These are phyloP conservation scores for Chaetomium fimeti DNA, from an alignment of 495 filamentous ascomycete genomes.

Conservation along the genomic window DNA sequence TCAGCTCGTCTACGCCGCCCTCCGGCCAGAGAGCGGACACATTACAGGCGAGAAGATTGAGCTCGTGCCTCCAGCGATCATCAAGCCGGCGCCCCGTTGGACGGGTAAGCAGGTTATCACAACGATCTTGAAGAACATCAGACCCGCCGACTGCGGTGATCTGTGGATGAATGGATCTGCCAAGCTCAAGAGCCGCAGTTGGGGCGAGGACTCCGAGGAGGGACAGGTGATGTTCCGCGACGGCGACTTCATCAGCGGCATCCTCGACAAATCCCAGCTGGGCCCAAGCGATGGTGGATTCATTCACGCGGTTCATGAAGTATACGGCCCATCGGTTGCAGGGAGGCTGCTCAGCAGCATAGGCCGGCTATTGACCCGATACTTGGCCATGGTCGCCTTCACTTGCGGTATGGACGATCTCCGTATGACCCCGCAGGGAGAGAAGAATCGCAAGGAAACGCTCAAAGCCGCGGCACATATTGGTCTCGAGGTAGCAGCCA, in stretches of 20 bases:
- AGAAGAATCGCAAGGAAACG: conserved; percentile 65
- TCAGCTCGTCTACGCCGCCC: conserved; percentile 82
- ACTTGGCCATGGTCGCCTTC: conserved; percentile 90
- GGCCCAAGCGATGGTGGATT: conserved; percentile 84
- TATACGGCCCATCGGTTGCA: conserved; percentile 83
- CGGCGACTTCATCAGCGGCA: conserved; percentile 83
- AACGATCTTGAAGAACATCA: conserved; percentile 89
- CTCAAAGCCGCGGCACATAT: conserved; percentile 67
- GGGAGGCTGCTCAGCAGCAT: conserved; percentile 84
- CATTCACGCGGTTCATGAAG: conserved; percentile 87
- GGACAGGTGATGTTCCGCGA: conserved; percentile 79
- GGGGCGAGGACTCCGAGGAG: conserved; percentile 63
- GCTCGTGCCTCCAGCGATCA: conserved; percentile 73
- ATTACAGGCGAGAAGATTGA: conserved; percentile 68
- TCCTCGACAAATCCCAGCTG: conserved; percentile 94
- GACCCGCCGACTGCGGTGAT: conserved; percentile 68
- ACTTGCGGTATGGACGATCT: conserved; percentile 98
- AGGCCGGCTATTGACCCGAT: conserved; percentile 83
- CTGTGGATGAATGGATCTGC: conserved; percentile 77
- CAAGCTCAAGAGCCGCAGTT: conserved; percentile 69
- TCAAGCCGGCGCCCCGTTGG: conserved; percentile 81
- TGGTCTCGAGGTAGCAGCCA: conserved; percentile 78
- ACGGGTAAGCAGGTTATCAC: conserved; percentile 98
- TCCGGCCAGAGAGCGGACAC: conserved; percentile 86
- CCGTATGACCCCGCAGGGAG: conserved; percentile 76